Base-by-base conservation (phyloP, 2,329 filamentous ascomycete species). In the Curvularia spicifera region DNA sequence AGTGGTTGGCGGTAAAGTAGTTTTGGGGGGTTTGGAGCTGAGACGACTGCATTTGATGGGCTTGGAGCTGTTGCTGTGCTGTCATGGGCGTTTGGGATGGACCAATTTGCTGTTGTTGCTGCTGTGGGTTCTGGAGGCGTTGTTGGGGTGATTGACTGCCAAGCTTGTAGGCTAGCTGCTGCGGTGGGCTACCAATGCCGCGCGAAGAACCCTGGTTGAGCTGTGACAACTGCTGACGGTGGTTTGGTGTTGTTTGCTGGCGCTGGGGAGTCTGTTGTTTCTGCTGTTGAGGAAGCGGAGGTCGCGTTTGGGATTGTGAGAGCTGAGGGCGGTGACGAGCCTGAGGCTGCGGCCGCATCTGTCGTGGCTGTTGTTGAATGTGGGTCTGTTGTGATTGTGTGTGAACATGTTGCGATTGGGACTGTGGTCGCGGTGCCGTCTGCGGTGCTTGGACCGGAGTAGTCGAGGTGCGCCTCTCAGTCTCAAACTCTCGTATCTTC, bases 401-500 rank as follows among this genome's bases (percentile, higher is more conserved):
- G 15, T 61, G 61, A 10, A 33, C 50, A n/a, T 60, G 65, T 29
- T 50, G 47, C 24, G 47, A 39, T 29, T 50, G 47, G 15, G 47
- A 39, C 26, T 60, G 56, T 28, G 67, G 65, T 9, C 58, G 66
- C 10, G 67, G 39, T 12, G 43, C 43, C 46, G 61, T 59, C 44
- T 66, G 71, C 22, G 69, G 64, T 26, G 71, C 67, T 48, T 72
- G 71, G 3, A 66, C 57, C 2, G 71, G 70, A 18, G 70, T 72
- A 2, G 60, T 65, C 9, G 71, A 72, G 53, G 66, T 43, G 12
- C 67, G 68, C 26, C 76, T 71, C 58, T 75, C 71, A 1, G 64
- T 62, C 50, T 77, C 71, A 5, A 76, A 63, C 53, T 75, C 63
- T 29, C 70, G 67, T 18, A 77, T 75, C 12, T 70, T 69, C 7